These are phyloP conservation scores for Coemansia sp. DNA, from an alignment of 192 early-diverging fungal species.

Conservation along the genomic window DNA sequence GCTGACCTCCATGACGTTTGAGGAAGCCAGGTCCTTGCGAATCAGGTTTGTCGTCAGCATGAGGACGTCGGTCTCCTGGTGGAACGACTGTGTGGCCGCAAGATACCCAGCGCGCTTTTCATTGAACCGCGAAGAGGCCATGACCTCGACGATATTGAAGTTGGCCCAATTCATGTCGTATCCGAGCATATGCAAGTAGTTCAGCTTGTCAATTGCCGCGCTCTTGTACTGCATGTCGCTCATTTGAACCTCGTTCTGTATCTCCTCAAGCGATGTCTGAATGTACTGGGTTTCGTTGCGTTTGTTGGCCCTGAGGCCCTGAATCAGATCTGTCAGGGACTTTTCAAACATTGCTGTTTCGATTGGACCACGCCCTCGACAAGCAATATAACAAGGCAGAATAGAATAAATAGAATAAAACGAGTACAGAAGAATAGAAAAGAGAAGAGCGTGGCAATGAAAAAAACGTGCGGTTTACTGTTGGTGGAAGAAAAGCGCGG, in stretches of 20 bases:
- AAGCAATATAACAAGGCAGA: neutral
- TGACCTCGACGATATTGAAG: slow-evolving; percentile 95
- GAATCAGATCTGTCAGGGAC: slow-evolving; percentile 86
- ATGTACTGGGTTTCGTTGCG: slow-evolving; percentile 88
- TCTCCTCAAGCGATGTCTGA: slow-evolving; percentile 80
- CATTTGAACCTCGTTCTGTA: slow-evolving; percentile 77
- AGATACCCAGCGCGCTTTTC: slow-evolving; percentile 92
- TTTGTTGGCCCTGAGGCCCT: slow-evolving; percentile 89
- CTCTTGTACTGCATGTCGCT: slow-evolving; percentile 87
- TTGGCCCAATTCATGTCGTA: slow-evolving; percentile 97
- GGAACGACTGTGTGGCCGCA: slow-evolving; percentile 85
- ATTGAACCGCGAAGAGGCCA: slow-evolving; percentile 81
- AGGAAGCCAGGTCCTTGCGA: slow-evolving; percentile 92
- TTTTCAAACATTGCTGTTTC: slow-evolving; percentile 65
- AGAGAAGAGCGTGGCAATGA: neutral
- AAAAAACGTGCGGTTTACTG: no score
- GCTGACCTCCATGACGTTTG: slow-evolving; percentile 76
- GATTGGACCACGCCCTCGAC: neutral
- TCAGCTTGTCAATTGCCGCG: slow-evolving; percentile 82
- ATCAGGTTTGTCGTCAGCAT: slow-evolving; percentile 97
- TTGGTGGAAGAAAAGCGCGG: no score
- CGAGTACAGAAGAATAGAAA: neutral
- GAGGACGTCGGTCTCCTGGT: slow-evolving; percentile 89
- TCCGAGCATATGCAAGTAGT: slow-evolving; percentile 92
- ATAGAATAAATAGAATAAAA: neutral